Evolutionary conservation across 257 asterid genomes (phyloP), one percentile per base, ranked within the genome.

Genomic region (Prunella vulgaris): DNA sequence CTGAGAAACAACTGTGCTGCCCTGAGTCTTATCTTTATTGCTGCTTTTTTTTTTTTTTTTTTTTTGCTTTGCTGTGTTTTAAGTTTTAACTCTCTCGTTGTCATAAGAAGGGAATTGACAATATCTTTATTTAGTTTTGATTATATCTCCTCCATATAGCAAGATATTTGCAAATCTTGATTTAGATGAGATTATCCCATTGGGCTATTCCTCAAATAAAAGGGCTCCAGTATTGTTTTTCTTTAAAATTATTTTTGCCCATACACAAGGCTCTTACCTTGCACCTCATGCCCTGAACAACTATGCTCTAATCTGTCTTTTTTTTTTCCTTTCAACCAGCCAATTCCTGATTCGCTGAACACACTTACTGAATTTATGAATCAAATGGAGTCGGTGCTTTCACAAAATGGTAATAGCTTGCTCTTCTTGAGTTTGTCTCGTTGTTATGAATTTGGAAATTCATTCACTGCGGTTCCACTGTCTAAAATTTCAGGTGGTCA

Each of bases 291-390:
- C 40, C 17, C 17, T 0, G 1, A 42, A 42, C 17, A n/a, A 46
- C 8, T 14, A 14, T 46, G 8, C 53, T 46, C 57, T 85, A 38
- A 82, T 51, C 14, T 70, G 42, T 51, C 58, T 14, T 25, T 61
- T 58, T 7, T 67, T 71, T 3, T 67, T 70, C 32, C 52, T 68
- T 38, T 2, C 70, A 17, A 71, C 49, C 78, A 93, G 98, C 95
- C 98, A 49, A 87, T 93, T 79, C 95, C 92, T 14, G 90, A 93
- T 80, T 87, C 97, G 7, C 69, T 93, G 81, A 78, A 76, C 88
- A 93, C 98, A 3, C 85, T 93, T 61, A 59, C 72, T 8, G 96
- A 85, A 80, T 93, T 86, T 74, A 89, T 93, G 70, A 86, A 82
- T 77, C 92, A 79, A 69, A 84, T 93, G 97, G 95, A 88, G 79